phyloP scores from a whole-genome alignment of 192 early-diverging fungal genomes.

The Lobosporangium transversale region DNA sequence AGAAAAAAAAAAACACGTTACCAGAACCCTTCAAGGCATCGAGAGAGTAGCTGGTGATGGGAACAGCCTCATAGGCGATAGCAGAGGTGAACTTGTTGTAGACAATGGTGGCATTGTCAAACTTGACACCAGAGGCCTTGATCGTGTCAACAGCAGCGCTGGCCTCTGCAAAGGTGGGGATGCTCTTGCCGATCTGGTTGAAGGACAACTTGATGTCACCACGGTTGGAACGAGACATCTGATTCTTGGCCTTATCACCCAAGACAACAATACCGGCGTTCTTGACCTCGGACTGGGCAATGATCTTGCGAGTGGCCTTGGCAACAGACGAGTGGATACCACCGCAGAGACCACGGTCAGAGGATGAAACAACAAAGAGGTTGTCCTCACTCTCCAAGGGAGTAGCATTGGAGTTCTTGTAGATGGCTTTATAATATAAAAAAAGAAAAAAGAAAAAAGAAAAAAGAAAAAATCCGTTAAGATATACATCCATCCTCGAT shows the following conservation, averaged over 20 bases:
- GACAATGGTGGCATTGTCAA: slow-evolving; percentile 81
- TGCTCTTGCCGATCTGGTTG: slow-evolving; percentile 90
- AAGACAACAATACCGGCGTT: slow-evolving; percentile 73
- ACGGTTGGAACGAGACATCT: slow-evolving; percentile 83
- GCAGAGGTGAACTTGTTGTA: slow-evolving; percentile 97
- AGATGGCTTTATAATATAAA: slow-evolving; percentile 64
- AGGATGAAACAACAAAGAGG: slow-evolving; percentile 86
- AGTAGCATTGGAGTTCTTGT: slow-evolving; percentile 77
- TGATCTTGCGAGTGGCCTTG: slow-evolving; percentile 77
- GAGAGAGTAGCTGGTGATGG: slow-evolving; percentile 72
- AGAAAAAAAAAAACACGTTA: slow-evolving; percentile 33
- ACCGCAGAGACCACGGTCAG: slow-evolving; percentile 98
- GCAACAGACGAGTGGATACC: slow-evolving; percentile 97
- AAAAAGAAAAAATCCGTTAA: too few relatives aligned
- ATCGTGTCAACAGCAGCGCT: slow-evolving; percentile 84
- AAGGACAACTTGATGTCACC: slow-evolving; percentile 86
- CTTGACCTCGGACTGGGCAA: slow-evolving; percentile 59
- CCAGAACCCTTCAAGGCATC: slow-evolving; percentile 78
- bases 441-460: background rate
- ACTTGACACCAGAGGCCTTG: slow-evolving; percentile 66
- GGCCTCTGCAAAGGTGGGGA: slow-evolving; percentile 91
- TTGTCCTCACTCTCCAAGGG: slow-evolving; percentile 71
- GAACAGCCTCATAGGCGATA: slow-evolving; percentile 89
- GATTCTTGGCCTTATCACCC: slow-evolving; percentile 94
- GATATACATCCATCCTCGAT: too few relatives aligned